Evolutionary conservation across 176 grass and related monocot species (phyloP), one percentile per base, ranked within the genome.

Genomic region (Miscanthus lutarioriparius): DNA sequence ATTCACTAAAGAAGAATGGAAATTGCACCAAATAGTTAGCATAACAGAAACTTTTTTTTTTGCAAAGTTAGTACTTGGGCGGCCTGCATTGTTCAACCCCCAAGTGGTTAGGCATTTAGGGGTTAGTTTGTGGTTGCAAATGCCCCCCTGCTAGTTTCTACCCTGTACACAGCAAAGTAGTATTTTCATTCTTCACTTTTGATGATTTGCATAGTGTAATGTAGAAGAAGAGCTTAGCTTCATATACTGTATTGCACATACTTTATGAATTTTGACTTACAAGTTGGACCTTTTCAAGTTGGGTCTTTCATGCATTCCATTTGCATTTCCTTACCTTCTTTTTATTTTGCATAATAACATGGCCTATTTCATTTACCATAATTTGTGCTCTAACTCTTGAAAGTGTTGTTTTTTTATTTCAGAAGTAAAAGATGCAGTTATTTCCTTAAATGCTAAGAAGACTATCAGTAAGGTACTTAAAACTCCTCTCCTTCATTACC

Each of bases 381-480:
- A 11, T 19, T 43, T 76, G 8, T 51, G 53, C 0, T 74, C 20
- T 64, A 67, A 69, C n/a, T 75, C 2, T 30, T 76, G 37, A 85
- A 64, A 17, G 26, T 11, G 43, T 13, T 74, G 49, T 10, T 25
- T 22, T 65, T 19, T 75, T 33, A n/a, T 86, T 89, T n/a, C 89
- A 91, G 92, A 94, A 84, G 88, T 94, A 70, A 89, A 87, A 91
- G 89, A 94, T 84, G 64, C 27, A 20, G 84, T 91, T 47, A 59
- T 38, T 49, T 78, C 80, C 51, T 70, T 94, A 51, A 81, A 83
- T 59, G 89, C 84, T 26, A 91, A 84, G 68, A 91, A 94, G 73
- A 74, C 86, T 82, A 89, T 91, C 77, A 82, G 83, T 48, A 94
- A 94, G 80, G 80, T 92, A 72, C 22, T 80, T 82, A 4, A 62